These are phyloP conservation scores for Diaporthe sp. DNA, from an alignment of 2,329 filamentous ascomycete species.

Conservation along the genomic window DNA sequence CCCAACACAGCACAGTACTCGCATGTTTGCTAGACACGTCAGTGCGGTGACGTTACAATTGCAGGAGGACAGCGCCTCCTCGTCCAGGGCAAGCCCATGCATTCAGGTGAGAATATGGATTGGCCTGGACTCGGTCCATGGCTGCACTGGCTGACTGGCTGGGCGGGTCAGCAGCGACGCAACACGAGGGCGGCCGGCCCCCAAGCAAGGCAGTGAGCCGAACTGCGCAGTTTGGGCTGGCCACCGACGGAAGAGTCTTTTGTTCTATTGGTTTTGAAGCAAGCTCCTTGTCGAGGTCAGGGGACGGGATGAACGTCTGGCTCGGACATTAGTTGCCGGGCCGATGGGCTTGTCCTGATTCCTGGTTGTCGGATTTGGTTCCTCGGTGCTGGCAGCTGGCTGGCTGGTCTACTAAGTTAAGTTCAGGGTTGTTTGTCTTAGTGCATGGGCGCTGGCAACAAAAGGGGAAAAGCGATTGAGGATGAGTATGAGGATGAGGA, in stretches of 20 bases:
- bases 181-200: slow-evolving; percentile 12
- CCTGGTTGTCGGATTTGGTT: background rate
- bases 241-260: background rate
- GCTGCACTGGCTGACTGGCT: background rate
- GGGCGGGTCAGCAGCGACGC: slow-evolving; percentile 8
- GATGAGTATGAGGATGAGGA: background rate
- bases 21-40: slow-evolving; percentile 10
- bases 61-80: background rate
- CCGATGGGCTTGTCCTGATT: background rate
- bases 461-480: background rate
- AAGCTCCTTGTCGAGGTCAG: background rate
- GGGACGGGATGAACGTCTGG: slow-evolving; percentile 12
- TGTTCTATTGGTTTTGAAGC: background rate
- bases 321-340: background rate
- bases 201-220: slow-evolving; percentile 10
- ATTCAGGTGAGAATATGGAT: background rate
- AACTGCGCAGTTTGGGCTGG: background rate
- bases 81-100: background rate
- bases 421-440: background rate
- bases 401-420: slow-evolving; percentile 6
- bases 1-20: no score
- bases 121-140: slow-evolving; percentile 15
- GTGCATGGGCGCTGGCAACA: background rate
- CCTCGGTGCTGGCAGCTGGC: background rate
- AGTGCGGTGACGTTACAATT: slow-evolving; percentile 8